Base-by-base conservation (phyloP, 805 yeast species). In the Groenewaldozyma salmanticensis region DNA sequence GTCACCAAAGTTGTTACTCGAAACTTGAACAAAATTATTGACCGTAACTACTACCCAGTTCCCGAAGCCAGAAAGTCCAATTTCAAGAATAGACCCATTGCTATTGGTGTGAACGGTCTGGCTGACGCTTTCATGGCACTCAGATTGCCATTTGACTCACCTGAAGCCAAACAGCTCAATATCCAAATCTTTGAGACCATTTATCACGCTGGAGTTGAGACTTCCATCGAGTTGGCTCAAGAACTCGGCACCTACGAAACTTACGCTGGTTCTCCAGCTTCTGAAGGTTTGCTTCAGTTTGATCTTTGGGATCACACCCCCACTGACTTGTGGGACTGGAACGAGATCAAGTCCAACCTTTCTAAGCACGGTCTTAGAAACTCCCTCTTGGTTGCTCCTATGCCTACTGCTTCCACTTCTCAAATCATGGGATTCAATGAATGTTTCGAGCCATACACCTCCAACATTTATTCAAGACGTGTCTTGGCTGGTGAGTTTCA, bases 331-430 rank as follows among this genome's bases (percentile, higher is more conserved):
- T 86, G 85, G 75, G 88, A 87, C 50, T 88, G 96, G 96, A 80
- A 74, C 43, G 44, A 57, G 2, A 61, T 87, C 50, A 83, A 79
- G 54, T 60, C 57, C 4, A 62, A 72, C 17, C 71, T 88, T 40
- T 59, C 61, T 33, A 56, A 60, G 32, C 62, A 73, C 52, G 96
- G 96, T 21, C 55, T 88, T 18, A 65, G 95, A 53, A 88, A 88
- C 64, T 87, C 96, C 4, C 64, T 88, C 38, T 61, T 88, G 15
- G 83, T 88, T 27, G 96, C 94, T 1, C 87, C 95, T 39, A 88
- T 88, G 97, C 97, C 97, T 32, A 88, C 96, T 13, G 96, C 97
- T 1, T 84, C 96, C 1, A 88, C 96, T 1, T 87, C 96, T 1
- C 96, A 87, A 64, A 87, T 88, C 33, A 66, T 88, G 40, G 96